These are phyloP conservation scores for Aspergillus neotritici DNA, from an alignment of 2,329 filamentous ascomycete genomes.

Conservation along the genomic window DNA sequence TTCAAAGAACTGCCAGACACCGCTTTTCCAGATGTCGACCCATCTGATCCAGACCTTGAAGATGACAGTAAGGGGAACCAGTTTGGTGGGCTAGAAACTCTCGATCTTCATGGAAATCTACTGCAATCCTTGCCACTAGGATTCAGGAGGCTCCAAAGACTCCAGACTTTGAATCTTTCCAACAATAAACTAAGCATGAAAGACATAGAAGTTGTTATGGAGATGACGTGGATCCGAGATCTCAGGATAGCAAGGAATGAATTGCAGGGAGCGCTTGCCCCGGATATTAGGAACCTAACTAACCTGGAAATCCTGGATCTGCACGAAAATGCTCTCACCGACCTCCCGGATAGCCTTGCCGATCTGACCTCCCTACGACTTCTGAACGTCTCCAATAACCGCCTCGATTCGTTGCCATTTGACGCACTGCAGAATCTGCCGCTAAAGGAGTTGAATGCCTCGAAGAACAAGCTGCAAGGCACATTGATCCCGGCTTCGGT, in stretches of 20 bases:
- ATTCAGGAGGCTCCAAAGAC: slow-evolving; percentile 62
- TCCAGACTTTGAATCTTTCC: slow-evolving; percentile 79
- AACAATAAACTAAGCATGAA: slow-evolving; percentile 73
- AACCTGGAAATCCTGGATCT: slow-evolving; percentile 77
- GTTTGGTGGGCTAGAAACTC: slow-evolving; percentile 72
- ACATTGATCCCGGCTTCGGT: slow-evolving; percentile 62
- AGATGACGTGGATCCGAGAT: slow-evolving; percentile 68
- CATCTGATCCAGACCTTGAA: slow-evolving; percentile 54
- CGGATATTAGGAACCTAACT: slow-evolving; percentile 57
- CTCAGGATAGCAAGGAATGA: slow-evolving; percentile 75
- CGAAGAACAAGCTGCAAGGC: slow-evolving; percentile 72
- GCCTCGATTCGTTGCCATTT: slow-evolving; percentile 65
- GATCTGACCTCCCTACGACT: slow-evolving; percentile 64
- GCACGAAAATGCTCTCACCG: slow-evolving; percentile 70
- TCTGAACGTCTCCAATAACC: slow-evolving; percentile 76
- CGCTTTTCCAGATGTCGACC: slow-evolving; percentile 68
- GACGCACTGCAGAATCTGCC: slow-evolving; percentile 62
- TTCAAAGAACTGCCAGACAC: slow-evolving; percentile 66
- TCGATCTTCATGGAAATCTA: slow-evolving; percentile 83
- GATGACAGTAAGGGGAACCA: slow-evolving; percentile 66
- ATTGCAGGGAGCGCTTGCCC: slow-evolving; percentile 62
- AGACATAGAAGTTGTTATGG: slow-evolving; percentile 65
- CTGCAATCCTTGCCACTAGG: slow-evolving; percentile 69
- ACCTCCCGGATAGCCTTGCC: slow-evolving; percentile 62
- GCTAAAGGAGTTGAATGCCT: slow-evolving; percentile 65